Percentiles rank a stretch among this genome's conserved stretches.
Conservation (phyloP, 129 eudicot genomes). For the Pulicaria dysenterica region DNA sequence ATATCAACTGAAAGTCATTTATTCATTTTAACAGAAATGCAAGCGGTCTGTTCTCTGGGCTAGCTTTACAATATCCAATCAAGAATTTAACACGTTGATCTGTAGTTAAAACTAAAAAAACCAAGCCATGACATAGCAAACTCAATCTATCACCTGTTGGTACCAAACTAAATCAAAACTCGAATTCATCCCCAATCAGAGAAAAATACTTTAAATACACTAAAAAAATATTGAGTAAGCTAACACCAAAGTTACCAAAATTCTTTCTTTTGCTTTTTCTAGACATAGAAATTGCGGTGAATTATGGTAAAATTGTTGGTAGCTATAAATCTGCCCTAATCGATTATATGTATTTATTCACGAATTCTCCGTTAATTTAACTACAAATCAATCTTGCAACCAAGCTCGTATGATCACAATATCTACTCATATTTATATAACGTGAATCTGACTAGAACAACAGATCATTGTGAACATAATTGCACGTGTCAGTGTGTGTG, state of each 20-base stretch:
- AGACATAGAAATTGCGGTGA: not conserved
- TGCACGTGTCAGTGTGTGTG: not conserved
- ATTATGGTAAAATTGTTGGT: conserved; percentile 5
- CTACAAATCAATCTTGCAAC: conserved; percentile 9
- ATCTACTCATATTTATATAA: not conserved
- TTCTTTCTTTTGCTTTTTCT: not conserved
- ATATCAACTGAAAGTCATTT: not conserved
- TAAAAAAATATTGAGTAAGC: not conserved
- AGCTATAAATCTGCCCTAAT: conserved; percentile 5
- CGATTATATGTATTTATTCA: not conserved
- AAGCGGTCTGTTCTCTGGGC: not conserved
- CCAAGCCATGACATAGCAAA: not conserved
- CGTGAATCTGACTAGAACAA: conserved; percentile 9
- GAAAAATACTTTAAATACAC: not conserved
- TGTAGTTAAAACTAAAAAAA: not conserved
- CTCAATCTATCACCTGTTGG: conserved; percentile 12
- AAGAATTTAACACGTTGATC: not conserved
- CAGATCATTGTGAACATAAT: conserved; percentile 22
- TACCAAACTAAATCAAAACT: conserved; percentile 10
- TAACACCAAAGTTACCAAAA: conserved; percentile 5
- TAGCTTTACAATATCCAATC: conserved; percentile 10
- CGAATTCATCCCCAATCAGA: conserved; percentile 10
- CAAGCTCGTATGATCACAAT: not conserved
- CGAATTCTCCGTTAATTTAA: conserved; percentile 13
- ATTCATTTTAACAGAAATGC: not conserved